phyloP scores from a whole-genome alignment of 116 monocot species.

The Papilionanthe hybrid region DNA sequence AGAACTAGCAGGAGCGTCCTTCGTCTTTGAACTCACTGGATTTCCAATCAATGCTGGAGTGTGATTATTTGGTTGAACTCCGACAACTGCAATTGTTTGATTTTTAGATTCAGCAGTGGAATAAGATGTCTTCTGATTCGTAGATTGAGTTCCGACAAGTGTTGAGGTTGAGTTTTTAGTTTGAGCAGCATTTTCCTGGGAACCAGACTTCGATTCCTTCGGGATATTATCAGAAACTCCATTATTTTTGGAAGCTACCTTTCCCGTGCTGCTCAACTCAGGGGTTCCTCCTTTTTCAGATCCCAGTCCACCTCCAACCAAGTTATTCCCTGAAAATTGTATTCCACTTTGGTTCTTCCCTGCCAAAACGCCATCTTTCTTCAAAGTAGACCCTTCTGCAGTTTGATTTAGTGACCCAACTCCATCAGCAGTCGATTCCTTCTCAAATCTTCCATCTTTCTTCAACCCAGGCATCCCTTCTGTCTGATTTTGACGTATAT shows the following conservation, averaged over 20 bases:
- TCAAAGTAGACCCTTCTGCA: neutral
- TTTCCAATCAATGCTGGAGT: neutral
- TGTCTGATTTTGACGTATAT: neutral
- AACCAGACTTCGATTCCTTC: neutral
- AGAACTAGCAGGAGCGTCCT: neutral
- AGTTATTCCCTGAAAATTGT: conserved; percentile 16
- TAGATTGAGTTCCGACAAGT: neutral
- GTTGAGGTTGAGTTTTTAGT: conserved; percentile 1
- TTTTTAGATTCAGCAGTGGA: neutral
- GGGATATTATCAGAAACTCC: neutral
- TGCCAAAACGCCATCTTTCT: neutral
- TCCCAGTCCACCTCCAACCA: conserved; percentile 14
- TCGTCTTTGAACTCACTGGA: conserved; percentile 8
- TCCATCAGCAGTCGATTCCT: conserved; percentile 8
- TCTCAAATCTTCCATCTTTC: conserved; percentile 10
- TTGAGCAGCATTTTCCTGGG: neutral
- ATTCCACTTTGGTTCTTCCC: neutral
- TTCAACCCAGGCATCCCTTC: neutral
- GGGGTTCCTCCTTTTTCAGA: neutral
- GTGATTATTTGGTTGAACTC: conserved; percentile 1
- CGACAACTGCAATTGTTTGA: neutral
- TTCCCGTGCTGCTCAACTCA: neutral
- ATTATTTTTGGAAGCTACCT: neutral
- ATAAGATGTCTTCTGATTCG: neutral
- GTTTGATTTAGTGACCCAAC: neutral